These are phyloP conservation scores for Chaetomiaceae sp. DNA, from an alignment of 2,329 filamentous ascomycete genomes.

Conservation along the genomic window DNA sequence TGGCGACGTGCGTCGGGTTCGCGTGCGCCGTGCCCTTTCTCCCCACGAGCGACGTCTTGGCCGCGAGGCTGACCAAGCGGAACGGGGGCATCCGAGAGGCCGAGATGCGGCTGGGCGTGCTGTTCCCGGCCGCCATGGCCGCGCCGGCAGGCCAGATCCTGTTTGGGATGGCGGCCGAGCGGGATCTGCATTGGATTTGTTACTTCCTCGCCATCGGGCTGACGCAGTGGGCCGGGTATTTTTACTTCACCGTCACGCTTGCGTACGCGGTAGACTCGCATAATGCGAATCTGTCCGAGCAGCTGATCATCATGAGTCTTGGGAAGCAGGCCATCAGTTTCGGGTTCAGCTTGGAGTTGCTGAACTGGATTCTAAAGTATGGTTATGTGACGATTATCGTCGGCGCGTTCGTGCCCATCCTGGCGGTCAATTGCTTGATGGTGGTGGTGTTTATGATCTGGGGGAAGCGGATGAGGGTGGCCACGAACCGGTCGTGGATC, in stretches of 20 bases:
- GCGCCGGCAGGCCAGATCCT: conserved; percentile 41
- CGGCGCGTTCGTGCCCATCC: conserved; percentile 45
- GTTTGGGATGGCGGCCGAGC: conserved; percentile 38
- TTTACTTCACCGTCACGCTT: conserved; percentile 55
- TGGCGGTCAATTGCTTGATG: conserved; percentile 46
- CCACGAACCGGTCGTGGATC: conserved; percentile 44
- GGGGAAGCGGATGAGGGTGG: conserved; percentile 46
- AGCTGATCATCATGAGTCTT: conserved; percentile 58
- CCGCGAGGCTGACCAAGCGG: conserved; percentile 40
- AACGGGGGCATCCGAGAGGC: conserved; percentile 46
- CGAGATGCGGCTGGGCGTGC: conserved; percentile 42
- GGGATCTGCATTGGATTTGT: conserved; percentile 40
- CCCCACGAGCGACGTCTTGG: conserved; percentile 39
- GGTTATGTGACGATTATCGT: conserved; percentile 50
- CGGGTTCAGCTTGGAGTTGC: conserved; percentile 46
- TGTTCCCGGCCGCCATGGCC: conserved; percentile 36
- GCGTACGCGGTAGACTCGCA: conserved; percentile 59
- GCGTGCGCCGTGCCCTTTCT: conserved; percentile 42
- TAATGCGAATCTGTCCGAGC: conserved; percentile 55
- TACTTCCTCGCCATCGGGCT: conserved; percentile 50
- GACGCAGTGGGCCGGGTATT: conserved; percentile 47
- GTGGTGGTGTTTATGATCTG: conserved; percentile 47
- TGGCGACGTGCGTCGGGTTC: conserved; percentile 36
- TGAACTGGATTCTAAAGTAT: conserved; percentile 47
- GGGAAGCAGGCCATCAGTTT: conserved; percentile 54